Evolutionary conservation across 352 stramenopile species (phyloP), one percentile per base, ranked within the genome.

Genomic region (Pythium grandisporangium): DNA sequence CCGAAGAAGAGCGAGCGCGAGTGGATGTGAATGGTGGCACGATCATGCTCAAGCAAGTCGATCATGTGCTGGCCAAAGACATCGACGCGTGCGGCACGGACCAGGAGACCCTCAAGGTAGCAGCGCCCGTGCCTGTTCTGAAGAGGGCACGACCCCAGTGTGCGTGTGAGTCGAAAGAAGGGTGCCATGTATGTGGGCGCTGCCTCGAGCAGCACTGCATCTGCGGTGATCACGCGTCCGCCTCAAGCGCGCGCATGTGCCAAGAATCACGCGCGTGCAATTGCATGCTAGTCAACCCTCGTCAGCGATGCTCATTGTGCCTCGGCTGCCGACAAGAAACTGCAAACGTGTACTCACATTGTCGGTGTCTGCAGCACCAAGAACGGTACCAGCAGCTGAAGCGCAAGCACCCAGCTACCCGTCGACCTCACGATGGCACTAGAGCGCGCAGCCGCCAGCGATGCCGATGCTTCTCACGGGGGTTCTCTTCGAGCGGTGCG

Each of bases 261-360:
- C 54, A 53, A 23, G 70, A 87, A 54, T 90, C 76, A 22, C 60
- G 73, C 22, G 62, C 76, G 8, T 90, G 76, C 52, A 68, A 66
- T 35, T 90, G 76, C 33, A 24, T 59, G 8, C 21, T 70, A 3
- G 30, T 35, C 11, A 38, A 63, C n/a, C 51, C 53, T 1, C 21
- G 36, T 4, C 36, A 25, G 20, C 67, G 73, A 22, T 90, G 76
- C 37, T 37, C 40, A 22, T 47, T 83, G 4, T 90, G 76, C 30
- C 54, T 61, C 46, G 76, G 76, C 13, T 90, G 76, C 42, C 59
- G 58, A 19, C 68, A 63, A n/a, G n/a, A n/a, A n/a, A n/a, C n/a
- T n/a, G 19, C 11, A 5, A 2, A 34, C 5, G 38, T 39, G 19
- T 41, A 52, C 10, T 74, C 64, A 30, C 76, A 90, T 55, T 90